Evolutionary conservation across 202 grass and related monocot species (phyloP), one percentile per base, ranked within the genome.

Genomic region (Dendrocalamus latiflorus): DNA sequence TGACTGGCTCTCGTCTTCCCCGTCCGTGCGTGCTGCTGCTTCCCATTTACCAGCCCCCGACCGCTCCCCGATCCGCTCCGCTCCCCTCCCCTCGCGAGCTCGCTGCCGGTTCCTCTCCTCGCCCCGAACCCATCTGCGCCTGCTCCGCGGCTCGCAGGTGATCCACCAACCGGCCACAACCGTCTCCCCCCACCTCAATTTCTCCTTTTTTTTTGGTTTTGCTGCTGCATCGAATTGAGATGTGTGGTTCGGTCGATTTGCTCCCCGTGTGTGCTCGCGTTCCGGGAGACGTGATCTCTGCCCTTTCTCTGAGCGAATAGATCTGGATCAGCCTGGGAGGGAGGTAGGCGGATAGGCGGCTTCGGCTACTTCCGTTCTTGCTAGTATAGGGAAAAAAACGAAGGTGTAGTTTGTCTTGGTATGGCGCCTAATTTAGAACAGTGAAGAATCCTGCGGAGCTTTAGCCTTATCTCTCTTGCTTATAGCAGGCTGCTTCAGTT

Each of bases 321-420:
- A 86, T 89, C 78, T 60, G 38, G 41, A 89, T 82, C 34, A 77
- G 45, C 75, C 5, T 70, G 24, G 16, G 77, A 62, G 36, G 30
- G 39, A 36, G 36, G 22, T 1, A 81, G 24, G 28, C 20, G 1
- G 3, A 21, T 13, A 12, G 13, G n/a, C 3, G 5, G 49, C 20
- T 49, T 56, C 39, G 14, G 48, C 38, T 34, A 57, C 77, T 47
- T 6, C 16, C 15, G 26, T 2, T 10, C 4, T 67, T 68, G 1
- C 53, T 13, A 65, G 37, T 60, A 11, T 28, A 60, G 0, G 69
- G 62, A 2, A 2, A 30, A 5, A 74, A 68, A n/a, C 4, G 24
- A 38, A 44, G 17, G 34, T 1, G 22, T 18, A 25, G 33, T 26
- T 47, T 34, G 56, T 33, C 12, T 2, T 58, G 16, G 74, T 42